A percentile compares a stretch with the other conserved stretches of the same genome.
These are phyloP conservation scores for Saccharomycopsis fermentans DNA, from an alignment of 805 yeast genomes.

Conservation along the genomic window DNA sequence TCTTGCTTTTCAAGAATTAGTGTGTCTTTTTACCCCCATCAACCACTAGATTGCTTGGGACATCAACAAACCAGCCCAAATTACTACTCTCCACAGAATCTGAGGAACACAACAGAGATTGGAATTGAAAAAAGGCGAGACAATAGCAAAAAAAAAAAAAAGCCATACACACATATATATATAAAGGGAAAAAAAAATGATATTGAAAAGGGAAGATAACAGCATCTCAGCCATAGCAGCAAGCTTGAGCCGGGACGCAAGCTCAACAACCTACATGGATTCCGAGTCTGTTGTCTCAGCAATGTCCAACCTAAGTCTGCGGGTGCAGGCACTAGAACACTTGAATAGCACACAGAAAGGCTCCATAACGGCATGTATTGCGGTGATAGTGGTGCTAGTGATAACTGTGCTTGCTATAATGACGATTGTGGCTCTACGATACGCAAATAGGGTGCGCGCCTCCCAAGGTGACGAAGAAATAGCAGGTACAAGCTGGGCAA, in stretches of 20 bases:
- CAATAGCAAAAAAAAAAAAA: background rate
- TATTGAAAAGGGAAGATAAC: background rate
- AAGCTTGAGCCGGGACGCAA: background rate
- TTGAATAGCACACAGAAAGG: background rate
- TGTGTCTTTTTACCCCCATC: too few relatives aligned
- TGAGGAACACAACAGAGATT: too few relatives aligned
- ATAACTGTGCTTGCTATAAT: background rate
- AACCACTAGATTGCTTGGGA: too few relatives aligned
- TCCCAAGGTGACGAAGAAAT: slow-evolving; percentile 2
- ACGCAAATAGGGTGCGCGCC: slow-evolving; percentile 6
- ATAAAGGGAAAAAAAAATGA: background rate
- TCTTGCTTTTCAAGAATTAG: too few relatives aligned
- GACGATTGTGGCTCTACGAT: background rate
- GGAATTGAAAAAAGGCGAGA: too few relatives aligned
- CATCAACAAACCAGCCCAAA: too few relatives aligned
- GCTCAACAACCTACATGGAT: slow-evolving; percentile 1
- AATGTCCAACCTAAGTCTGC: background rate
- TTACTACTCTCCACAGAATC: too few relatives aligned
- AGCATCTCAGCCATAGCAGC: background rate
- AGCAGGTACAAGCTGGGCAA: slow-evolving; percentile 10
- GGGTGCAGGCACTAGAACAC: background rate
- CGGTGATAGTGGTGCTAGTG: slow-evolving; percentile 2
- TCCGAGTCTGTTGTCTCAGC: slow-evolving; percentile 4
- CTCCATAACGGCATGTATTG: slow-evolving; percentile 4
- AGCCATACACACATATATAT: too few relatives aligned